Evolutionary conservation across 352 stramenopile species (phyloP), one percentile per base, ranked within the genome.

Genomic region (Vaucheria bursata): DNA sequence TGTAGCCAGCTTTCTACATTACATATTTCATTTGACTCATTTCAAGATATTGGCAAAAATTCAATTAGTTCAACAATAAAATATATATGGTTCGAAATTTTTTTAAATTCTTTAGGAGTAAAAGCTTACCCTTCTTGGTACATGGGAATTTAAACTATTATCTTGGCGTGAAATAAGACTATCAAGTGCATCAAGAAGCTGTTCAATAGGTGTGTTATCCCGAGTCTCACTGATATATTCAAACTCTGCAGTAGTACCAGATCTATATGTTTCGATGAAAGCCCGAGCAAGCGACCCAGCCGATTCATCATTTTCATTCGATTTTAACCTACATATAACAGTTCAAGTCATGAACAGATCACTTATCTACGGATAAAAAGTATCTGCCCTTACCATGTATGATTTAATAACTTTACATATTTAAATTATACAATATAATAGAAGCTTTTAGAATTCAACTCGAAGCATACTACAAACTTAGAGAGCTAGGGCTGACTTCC

Each of bases 291-390:
- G 72, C 5, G 68, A 68, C 33, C 68, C 32, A 34, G 75, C 75
- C 25, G 77, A 49, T 40, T 80, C 75, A 35, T 70, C 75, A 59
- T 12, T 38, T 12, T 37, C 39, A 40, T 80, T 70, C 65, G 45
- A 38, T 45, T 71, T 70, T 40, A 80, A 80, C 1, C 40, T 59
- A 25, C 45, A 59, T n/a, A n/a, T n/a, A n/a, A n/a, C n/a, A 59
- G 45, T 59, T 12, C 25, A 18, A 25, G 12, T 18, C 12, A 59
- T 18, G 45, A 59, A 59, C 45, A 59, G 12, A 25, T 12, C 45
- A 59, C 25, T 12, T 12, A 18, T 12, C 25, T 25, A 59, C 12
- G 25, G 45, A 25, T 59, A 25, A 59, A 12, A 25, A 12, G 12
- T 25, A 25, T 59, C 12, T 25, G 45, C 12, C 45, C 45, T 59